A percentile compares a stretch with the other conserved stretches of the same genome.
Conservation (phyloP, 306 rosid species). For the Corylus heterophylla region DNA sequence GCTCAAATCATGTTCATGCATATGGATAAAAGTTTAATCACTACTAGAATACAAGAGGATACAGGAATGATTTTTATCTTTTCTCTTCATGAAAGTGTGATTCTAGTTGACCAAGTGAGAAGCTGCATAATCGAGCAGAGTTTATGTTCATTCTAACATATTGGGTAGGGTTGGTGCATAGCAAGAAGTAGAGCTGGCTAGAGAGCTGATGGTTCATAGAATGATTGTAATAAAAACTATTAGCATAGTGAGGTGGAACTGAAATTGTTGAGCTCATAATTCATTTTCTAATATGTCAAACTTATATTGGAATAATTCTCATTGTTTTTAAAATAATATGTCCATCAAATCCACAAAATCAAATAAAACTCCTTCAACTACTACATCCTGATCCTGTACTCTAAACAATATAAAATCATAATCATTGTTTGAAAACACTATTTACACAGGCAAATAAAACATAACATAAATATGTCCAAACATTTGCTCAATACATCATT, state of each 20-base stretch:
- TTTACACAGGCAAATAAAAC: no score
- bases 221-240: conserved; percentile 53
- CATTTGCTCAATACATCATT: no score
- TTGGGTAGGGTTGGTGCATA: conserved; percentile 62
- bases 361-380: no score
- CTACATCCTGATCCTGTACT: no score
- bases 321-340: no score
- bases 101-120: conserved; percentile 53
- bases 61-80: no score
- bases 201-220: conserved; percentile 50
- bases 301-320: neutral
- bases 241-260: conserved; percentile 66
- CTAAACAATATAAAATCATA: no score
- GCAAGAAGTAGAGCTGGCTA: conserved; percentile 63
- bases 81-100: conserved; percentile 49
- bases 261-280: conserved; percentile 32
- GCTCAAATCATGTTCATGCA: conserved; percentile 54
- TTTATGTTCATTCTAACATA: conserved; percentile 64
- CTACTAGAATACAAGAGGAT: no score
- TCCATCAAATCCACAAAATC: neutral
- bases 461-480: no score
- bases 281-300: neutral
- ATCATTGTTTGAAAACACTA: no score
- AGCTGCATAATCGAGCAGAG: conserved; percentile 50
- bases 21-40: no score